phyloP scores from a whole-genome alignment of 495 filamentous ascomycete genomes.

The Filosporella fistucella region DNA sequence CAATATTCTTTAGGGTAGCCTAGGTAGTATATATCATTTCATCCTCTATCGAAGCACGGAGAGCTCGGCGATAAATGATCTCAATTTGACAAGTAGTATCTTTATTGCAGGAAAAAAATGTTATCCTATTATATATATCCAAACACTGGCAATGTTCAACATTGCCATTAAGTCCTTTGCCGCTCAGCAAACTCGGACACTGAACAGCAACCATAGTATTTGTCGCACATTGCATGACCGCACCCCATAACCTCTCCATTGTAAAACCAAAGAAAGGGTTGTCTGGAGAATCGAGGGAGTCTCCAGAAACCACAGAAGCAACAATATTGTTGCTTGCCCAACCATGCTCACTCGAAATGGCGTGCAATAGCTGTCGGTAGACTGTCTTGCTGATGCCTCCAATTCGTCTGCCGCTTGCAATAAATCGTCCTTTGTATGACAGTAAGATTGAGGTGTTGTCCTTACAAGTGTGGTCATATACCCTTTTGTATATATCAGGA shows the following conservation, averaged over 20 bases:
- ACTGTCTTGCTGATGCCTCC: slow-evolving; percentile 27
- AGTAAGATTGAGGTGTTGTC: slow-evolving; percentile 23
- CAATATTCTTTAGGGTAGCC: too few species aligned
- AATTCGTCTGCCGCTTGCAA: slow-evolving; percentile 36
- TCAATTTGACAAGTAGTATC: too few species aligned
- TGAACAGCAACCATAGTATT: slow-evolving; percentile 24
- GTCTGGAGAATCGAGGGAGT: slow-evolving; percentile 27
- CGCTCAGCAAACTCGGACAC: slow-evolving; percentile 34
- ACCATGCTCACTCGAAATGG: slow-evolving; percentile 10
- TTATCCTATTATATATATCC: too few species aligned
- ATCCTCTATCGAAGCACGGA: too few species aligned
- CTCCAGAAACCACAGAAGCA: slow-evolving; percentile 14
- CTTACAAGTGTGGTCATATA: slow-evolving; percentile 21
- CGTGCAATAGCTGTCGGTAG: slow-evolving; percentile 26
- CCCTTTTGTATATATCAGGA: slow-evolving; percentile 24
- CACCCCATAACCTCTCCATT: slow-evolving; percentile 39
- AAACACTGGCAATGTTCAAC: slow-evolving; percentile 38
- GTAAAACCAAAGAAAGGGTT: slow-evolving; percentile 37
- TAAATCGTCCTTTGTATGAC: slow-evolving; percentile 40
- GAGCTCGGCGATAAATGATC: too few species aligned
- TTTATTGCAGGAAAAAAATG: too few species aligned
- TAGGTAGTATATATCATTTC: too few species aligned
- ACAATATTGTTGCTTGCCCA: not conserved
- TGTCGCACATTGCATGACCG: slow-evolving; percentile 35
- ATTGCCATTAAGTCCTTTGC: slow-evolving; percentile 23